These are phyloP conservation scores for Pleurotus tuber-regium DNA, from an alignment of 768 basidiomycete species.

Conservation along the genomic window DNA sequence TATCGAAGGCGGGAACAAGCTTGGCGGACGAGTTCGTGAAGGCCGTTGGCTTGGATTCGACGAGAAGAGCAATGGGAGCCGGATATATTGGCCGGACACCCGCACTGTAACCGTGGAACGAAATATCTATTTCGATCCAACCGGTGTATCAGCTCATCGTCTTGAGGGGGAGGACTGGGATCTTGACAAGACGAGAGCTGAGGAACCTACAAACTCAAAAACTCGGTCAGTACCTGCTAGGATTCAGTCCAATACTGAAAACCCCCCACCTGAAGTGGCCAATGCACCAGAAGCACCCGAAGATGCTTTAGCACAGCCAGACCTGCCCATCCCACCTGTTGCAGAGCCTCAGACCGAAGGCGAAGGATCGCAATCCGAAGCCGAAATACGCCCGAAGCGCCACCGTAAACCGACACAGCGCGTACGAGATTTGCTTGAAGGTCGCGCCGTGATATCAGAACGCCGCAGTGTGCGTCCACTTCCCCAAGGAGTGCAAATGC, in stretches of 20 bases:
- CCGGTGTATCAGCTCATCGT: constrained; percentile 11
- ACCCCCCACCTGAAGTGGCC: constrained; percentile 11
- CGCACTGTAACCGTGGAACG: constrained; percentile 25
- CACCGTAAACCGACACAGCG: background rate
- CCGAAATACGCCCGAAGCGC: background rate
- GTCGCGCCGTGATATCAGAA: background rate
- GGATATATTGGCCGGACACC: constrained; percentile 19
- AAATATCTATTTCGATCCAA: constrained; percentile 23
- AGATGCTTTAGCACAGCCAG: no score
- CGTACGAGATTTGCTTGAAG: background rate
- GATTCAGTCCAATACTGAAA: constrained; percentile 11
- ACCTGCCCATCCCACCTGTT: no score
- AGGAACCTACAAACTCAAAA: background rate
- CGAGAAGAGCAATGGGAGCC: constrained; percentile 11
- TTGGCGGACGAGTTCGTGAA: constrained; percentile 1
- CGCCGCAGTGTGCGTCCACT: background rate
- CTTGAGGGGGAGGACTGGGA: constrained; percentile 26
- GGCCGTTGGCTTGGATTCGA: constrained; percentile 15
- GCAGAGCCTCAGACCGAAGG: no score
- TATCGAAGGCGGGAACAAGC: constrained; percentile 2
- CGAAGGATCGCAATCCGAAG: no score
- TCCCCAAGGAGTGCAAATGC: background rate
- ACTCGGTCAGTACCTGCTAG: background rate
- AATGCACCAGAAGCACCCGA: background rate
- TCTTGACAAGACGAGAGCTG: background rate